Base-by-base conservation (phyloP, 1,284 basidiomycete species). In the Cryptococcus wingfieldii region DNA sequence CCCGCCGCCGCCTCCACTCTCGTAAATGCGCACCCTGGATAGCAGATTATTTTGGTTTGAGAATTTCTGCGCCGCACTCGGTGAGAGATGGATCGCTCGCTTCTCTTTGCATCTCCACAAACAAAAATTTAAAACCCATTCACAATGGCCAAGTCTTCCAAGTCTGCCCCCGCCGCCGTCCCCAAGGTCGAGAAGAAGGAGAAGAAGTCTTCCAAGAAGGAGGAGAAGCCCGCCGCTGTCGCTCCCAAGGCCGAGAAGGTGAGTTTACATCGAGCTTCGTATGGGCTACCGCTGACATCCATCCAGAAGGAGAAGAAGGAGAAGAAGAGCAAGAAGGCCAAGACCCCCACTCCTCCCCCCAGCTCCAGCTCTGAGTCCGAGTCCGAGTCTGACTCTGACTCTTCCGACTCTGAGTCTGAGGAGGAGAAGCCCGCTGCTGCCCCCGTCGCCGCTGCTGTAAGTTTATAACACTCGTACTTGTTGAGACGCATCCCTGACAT, bases 91-190 rank as follows among this genome's bases (percentile, higher is more conserved):
- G 14, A 34, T 34, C 31, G 31, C 31, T 10, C 31, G 31, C 31
- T 34, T 34, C 46, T 51, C 34, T 44, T 42, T 49, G 38, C 53
- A 37, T 54, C 47, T 34, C 55, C 55, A 25, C 14, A 44, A 34
- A 38, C 51, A 25, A 46, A 46, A 25, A 8, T 46, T 25, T 27
- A 50, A 60, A 64, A 47, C 47, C 50, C 28, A 61, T 18, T 55
- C 61, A 69, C 66, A 75, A 72, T 77, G 71, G 71, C 67, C 54
- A 74, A 79, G 58, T 60, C 78, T 52, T 78, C 77, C 46, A 82
- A 81, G 67, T 78, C 80, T 38, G 62, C 66, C 52, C 59, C 66
- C 43, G 56, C 58, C 31, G 65, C 63, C 49, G 58, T 67, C 23
- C 64, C 63, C 47, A 61, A 63, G 51, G 66, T 55, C 55, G 76